These are phyloP conservation scores for Epichloe hybrida DNA, from an alignment of 2,329 filamentous ascomycete species.

Conservation along the genomic window DNA sequence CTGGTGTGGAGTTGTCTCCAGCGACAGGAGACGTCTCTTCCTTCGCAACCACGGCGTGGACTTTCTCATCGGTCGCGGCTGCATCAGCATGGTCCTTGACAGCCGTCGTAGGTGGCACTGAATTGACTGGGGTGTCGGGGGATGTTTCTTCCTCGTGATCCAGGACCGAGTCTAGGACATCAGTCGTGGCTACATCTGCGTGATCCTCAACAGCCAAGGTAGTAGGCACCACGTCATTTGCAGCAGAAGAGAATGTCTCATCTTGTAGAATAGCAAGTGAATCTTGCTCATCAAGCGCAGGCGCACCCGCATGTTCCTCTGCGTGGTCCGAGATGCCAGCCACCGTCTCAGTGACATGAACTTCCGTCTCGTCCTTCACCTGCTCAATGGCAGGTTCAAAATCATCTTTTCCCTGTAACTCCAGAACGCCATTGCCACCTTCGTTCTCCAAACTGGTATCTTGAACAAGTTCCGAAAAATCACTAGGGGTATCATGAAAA, in stretches of 20 bases:
- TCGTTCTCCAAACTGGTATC: constrained; percentile 14
- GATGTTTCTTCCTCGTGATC: not conserved
- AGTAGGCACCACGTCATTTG: not conserved
- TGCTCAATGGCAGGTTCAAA: not conserved
- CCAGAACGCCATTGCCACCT: constrained; percentile 7
- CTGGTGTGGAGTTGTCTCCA: not conserved
- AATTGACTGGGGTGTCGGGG: not conserved
- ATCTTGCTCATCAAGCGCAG: not conserved
- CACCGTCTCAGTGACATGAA: not conserved
- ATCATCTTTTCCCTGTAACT: not conserved
- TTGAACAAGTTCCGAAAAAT: constrained; percentile 19
- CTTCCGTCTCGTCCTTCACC: not conserved
- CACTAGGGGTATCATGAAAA: constrained; percentile 25
- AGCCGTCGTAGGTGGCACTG: not conserved
- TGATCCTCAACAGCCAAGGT: not conserved
- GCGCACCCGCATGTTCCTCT: not conserved
- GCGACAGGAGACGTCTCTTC: not conserved
- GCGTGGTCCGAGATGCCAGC: not conserved
- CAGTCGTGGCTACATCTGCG: not conserved
- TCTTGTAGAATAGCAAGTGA: not conserved
- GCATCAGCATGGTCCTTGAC: not conserved
- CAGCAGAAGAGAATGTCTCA: not conserved
- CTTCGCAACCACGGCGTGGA: not conserved
- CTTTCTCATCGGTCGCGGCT: not conserved
- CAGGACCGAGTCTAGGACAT: not conserved